Percentiles rank a stretch among this genome's conserved stretches.
Conservation (phyloP, 2,329 filamentous ascomycete genomes). For the Lasiodiplodia gonubiensis region DNA sequence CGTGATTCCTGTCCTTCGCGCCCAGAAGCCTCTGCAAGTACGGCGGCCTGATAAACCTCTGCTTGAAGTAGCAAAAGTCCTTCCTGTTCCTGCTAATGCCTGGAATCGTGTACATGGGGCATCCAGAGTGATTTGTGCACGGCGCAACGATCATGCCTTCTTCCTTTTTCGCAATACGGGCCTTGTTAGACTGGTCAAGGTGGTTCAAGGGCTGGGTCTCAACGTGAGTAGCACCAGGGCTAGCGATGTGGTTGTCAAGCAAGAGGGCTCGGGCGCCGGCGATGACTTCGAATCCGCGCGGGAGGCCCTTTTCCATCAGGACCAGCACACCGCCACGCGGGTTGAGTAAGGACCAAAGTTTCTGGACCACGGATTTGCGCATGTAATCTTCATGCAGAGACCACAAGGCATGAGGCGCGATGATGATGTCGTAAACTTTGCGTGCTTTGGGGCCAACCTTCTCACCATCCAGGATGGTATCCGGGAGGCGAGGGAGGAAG, state of each 20-base stretch:
- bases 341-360: slow-evolving; percentile 85
- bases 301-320: slow-evolving; percentile 87
- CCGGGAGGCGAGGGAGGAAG: slow-evolving; percentile 89
- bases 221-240: slow-evolving; percentile 58
- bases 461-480: slow-evolving; percentile 72
- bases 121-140: slow-evolving; percentile 87
- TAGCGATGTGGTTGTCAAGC: slow-evolving; percentile 74
- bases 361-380: slow-evolving; percentile 80
- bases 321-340: slow-evolving; percentile 86
- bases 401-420: slow-evolving; percentile 85
- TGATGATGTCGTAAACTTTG: slow-evolving; percentile 87
- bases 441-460: slow-evolving; percentile 51
- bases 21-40: slow-evolving; percentile 81
- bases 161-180: slow-evolving; percentile 52
- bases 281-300: slow-evolving; percentile 89
- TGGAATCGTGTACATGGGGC: slow-evolving; percentile 82
- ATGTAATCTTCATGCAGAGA: slow-evolving; percentile 75
- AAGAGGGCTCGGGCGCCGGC: slow-evolving; percentile 82
- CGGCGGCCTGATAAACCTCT: slow-evolving; percentile 82
- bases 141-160: slow-evolving; percentile 66
- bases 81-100: slow-evolving; percentile 76
- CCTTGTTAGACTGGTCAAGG: slow-evolving; percentile 44
- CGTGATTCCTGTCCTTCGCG: slow-evolving; percentile 75
- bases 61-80: slow-evolving; percentile 89
- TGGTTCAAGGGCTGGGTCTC: slow-evolving; percentile 38